Evolutionary conservation across 2,329 filamentous ascomycete genomes (phyloP), one percentile per base, ranked within the genome.

Genomic region (Aspergillus sojae): DNA sequence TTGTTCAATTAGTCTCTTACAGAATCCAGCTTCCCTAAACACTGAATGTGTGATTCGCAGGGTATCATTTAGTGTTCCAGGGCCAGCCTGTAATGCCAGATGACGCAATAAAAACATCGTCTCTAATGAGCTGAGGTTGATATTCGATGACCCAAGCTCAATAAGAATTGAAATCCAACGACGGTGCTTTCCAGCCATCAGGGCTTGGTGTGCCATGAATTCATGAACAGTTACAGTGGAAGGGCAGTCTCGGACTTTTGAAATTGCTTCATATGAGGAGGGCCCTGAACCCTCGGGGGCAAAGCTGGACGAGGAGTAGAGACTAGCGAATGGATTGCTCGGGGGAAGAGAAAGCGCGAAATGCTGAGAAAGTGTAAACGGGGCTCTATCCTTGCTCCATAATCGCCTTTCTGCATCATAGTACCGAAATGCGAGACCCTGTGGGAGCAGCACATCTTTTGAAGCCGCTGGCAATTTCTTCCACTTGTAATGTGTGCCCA

Each of bases 101-200:
- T 85, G 83, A 1, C 77, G 75, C 1, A 91, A 70, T 0, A 90
- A 66, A 0, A 77, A 63, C 39, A 80, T 79, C 0, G 85, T 85
- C 0, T 82, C 79, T 34, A 85, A 80, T 0, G 81, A 82, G 34
- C 84, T 86, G 64, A 91, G 86, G 65, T 90, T 90, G 3, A 92
- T 58, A 63, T 84, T 84, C 0, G 83, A 80, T 1, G 83, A 80
- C 0, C 80, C 83, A 3, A 88, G 69, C 64, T 88, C 84, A 0
- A 80, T 64, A 0, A 86, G 68, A 0, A 88, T 76, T 3, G 79
- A 76, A 1, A 77, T 70, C 83, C 85, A 86, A 5, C 84, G 78
- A 0, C 79, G 70, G 46, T 74, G 62, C 19, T 75, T 79, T 0
- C 83, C 84, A 2, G 77, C 72, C 2, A 83, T 73, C 0, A 88